Evolutionary conservation across 345 rosid species (phyloP).

Genomic region (Anacardium occidentale): DNA sequence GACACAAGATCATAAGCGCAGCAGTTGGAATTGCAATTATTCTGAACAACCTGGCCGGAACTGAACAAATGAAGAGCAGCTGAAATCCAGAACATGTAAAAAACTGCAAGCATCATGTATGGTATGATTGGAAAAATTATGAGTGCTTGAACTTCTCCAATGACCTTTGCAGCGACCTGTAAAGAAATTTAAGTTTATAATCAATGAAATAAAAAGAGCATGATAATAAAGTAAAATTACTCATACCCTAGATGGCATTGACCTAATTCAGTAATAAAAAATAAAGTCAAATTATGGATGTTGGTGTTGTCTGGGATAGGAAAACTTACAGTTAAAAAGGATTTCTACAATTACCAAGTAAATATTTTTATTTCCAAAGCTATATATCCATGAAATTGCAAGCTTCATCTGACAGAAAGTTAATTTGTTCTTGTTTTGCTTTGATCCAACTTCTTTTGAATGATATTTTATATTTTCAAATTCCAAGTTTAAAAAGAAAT

Average conservation of each 20-base stretch:
- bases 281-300: neutral
- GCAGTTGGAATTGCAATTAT: slow-evolving; percentile 79
- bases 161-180: slow-evolving; percentile 99
- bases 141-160: slow-evolving; percentile 95
- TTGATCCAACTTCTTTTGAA: no score
- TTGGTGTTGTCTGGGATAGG: no score
- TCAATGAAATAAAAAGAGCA: slow-evolving; percentile 14
- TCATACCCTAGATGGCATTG: neutral
- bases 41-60: slow-evolving; percentile 79
- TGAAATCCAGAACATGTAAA: slow-evolving; percentile 94
- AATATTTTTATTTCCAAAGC: neutral
- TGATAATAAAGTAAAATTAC: neutral
- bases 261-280: neutral
- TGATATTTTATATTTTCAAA: no score
- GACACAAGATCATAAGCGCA: slow-evolving; percentile 79
- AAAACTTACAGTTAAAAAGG: neutral
- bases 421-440: no score
- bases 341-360: slow-evolving; percentile 1
- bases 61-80: slow-evolving; percentile 91
- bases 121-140: slow-evolving; percentile 86
- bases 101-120: slow-evolving; percentile 66
- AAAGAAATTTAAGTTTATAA: slow-evolving; percentile 15
- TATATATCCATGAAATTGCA: no score
- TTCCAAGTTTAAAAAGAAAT: no score
- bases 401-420: no score